Conservation (phyloP, 176 grass and related monocot genomes). For the Triticum urartu region DNA sequence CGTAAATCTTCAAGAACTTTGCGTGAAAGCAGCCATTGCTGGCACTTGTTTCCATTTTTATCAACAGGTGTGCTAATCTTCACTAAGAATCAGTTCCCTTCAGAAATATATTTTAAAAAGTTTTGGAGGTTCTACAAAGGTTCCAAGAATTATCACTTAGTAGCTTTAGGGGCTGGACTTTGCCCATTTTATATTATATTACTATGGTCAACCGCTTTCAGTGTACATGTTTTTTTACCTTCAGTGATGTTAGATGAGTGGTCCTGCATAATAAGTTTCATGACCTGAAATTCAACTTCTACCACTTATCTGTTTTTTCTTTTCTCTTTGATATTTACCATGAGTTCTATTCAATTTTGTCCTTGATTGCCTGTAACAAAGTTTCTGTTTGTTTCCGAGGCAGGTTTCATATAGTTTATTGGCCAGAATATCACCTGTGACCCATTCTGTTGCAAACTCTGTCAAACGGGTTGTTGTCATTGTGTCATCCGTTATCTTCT, state of each 20-base stretch:
- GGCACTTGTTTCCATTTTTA: constrained; percentile 91
- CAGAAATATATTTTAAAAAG: background rate
- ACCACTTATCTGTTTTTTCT: background rate
- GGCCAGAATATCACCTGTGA: constrained; percentile 73
- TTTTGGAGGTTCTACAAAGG: background rate
- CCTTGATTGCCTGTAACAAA: background rate
- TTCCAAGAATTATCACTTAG: constrained; percentile 8
- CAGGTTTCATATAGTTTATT: constrained; percentile 88
- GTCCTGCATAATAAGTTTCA: background rate
- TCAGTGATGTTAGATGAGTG: background rate
- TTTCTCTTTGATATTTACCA: background rate
- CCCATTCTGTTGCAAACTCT: constrained; percentile 78
- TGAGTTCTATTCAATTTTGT: background rate
- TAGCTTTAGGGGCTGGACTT: constrained; percentile 2
- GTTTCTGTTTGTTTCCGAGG: constrained; percentile 15
- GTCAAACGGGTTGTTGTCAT: constrained; percentile 86
- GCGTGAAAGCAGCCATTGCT: constrained; percentile 59
- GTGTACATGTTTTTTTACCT: background rate
- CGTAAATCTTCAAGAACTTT: constrained; percentile 68
- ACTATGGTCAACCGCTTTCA: background rate
- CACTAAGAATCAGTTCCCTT: background rate
- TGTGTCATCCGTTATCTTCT: constrained; percentile 69
- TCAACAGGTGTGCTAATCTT: constrained; percentile 69
- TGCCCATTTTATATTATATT: background rate
- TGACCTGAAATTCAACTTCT: background rate